Evolutionary conservation across 257 asterid genomes (phyloP).

Genomic region (Penstemon eatonii): DNA sequence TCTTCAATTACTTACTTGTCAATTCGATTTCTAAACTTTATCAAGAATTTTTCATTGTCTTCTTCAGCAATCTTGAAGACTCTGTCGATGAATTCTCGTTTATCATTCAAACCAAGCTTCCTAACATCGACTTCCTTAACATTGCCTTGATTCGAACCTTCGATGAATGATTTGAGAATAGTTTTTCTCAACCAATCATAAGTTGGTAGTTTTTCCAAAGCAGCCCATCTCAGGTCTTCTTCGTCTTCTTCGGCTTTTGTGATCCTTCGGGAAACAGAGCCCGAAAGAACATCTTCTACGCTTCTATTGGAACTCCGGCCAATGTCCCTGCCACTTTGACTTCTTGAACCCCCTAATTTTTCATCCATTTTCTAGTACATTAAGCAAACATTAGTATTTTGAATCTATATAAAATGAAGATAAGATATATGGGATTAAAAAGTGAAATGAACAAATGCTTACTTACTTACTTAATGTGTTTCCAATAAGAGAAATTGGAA

Average conservation of each 20-base stretch:
- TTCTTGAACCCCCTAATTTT: no score
- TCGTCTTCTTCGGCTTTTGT: slow-evolving; percentile 67
- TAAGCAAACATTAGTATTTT: no score
- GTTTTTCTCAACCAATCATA: slow-evolving; percentile 72
- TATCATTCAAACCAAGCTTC: slow-evolving; percentile 41
- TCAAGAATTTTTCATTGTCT: slow-evolving; percentile 61
- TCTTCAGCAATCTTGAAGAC: slow-evolving; percentile 61
- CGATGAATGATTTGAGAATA: slow-evolving; percentile 43
- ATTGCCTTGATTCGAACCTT: slow-evolving; percentile 28
- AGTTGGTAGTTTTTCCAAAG: slow-evolving; percentile 81
- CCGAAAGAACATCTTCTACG: slow-evolving; percentile 51
- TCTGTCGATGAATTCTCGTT: slow-evolving; percentile 52
- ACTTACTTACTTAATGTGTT: no score
- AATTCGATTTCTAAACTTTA: slow-evolving; percentile 52
- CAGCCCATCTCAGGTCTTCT: slow-evolving; percentile 87
- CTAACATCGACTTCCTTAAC: slow-evolving; percentile 53
- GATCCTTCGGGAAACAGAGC: slow-evolving; percentile 40
- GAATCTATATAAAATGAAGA: no score
- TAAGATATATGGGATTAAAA: no score
- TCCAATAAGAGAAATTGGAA: no score
- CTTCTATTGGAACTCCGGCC: neutral
- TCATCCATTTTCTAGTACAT: no score
- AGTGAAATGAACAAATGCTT: no score
- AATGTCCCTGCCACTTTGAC: no score
- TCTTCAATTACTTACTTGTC: slow-evolving; percentile 42